Percentiles rank a stretch among this genome's conserved stretches.
These are phyloP conservation scores for Prunus padus DNA, from an alignment of 306 rosid genomes.

Conservation along the genomic window DNA sequence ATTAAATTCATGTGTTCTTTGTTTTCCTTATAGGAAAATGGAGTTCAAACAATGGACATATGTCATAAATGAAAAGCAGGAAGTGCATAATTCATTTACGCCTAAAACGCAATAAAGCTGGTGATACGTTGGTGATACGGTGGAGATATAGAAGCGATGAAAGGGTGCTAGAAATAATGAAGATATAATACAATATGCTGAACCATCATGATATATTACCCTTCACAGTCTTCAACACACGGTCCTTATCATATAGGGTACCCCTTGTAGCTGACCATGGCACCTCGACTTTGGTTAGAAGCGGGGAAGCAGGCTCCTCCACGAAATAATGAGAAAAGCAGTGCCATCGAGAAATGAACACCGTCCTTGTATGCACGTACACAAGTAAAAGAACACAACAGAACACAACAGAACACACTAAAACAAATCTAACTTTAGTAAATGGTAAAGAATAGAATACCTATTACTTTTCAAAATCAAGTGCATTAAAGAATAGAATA, in stretches of 20 bases:
- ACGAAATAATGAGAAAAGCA: constrained; percentile 39
- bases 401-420: too few species aligned
- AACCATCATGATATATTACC: constrained; percentile 41
- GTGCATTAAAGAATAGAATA: constrained; percentile 24
- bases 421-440: too few species aligned
- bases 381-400: background rate
- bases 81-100: too few species aligned
- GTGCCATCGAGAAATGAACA: constrained; percentile 1
- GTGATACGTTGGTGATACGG: too few species aligned
- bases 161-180: too few species aligned
- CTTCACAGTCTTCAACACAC: constrained; percentile 87
- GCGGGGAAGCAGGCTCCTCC: constrained; percentile 74
- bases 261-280: constrained; percentile 98
- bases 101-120: too few species aligned
- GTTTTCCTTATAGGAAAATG: too few species aligned
- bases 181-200: background rate
- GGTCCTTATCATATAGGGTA: constrained; percentile 80
- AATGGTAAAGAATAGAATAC: background rate
- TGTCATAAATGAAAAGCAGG: too few species aligned
- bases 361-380: background rate
- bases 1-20: too few species aligned
- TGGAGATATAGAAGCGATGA: too few species aligned
- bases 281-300: constrained; percentile 79
- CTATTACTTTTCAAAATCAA: background rate
- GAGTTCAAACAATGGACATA: too few species aligned